phyloP scores from a whole-genome alignment of 1,284 basidiomycete species.

The Trichosporon inkin region DNA sequence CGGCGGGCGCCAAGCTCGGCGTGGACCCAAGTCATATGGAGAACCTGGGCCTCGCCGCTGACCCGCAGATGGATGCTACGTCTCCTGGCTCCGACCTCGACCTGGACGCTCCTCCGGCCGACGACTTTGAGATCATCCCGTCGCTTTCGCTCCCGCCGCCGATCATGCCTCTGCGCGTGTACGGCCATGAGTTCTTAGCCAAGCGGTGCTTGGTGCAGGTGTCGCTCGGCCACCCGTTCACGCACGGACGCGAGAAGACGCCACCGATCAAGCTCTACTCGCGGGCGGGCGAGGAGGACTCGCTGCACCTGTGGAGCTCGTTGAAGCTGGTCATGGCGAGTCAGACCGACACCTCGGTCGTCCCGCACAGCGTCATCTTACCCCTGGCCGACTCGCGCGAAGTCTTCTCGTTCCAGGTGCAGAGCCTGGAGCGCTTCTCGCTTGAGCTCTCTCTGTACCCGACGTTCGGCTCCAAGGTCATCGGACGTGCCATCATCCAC shows the following conservation, averaged over 20 bases:
- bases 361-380: constrained; percentile 81
- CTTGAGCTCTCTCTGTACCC: constrained; percentile 95
- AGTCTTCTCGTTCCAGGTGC: constrained; percentile 85
- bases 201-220: constrained; percentile 83
- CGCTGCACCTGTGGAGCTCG: constrained; percentile 58
- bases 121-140: constrained; percentile 77
- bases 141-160: constrained; percentile 91
- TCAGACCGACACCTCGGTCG: constrained; percentile 71
- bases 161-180: constrained; percentile 71
- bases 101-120: constrained; percentile 51
- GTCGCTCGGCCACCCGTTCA: constrained; percentile 67
- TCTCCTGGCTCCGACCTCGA: constrained; percentile 60
- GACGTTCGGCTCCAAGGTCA: constrained; percentile 96
- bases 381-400: constrained; percentile 76
- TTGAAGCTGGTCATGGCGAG: constrained; percentile 91
- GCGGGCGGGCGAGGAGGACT: constrained; percentile 45
- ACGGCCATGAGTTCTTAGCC: constrained; percentile 61
- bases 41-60: constrained; percentile 44
- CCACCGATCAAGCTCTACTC: constrained; percentile 56
- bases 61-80: constrained; percentile 47
- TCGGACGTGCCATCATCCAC: constrained; percentile 85
- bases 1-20: constrained; percentile 52
- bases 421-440: constrained; percentile 65
- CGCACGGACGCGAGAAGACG: constrained; percentile 36
- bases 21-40: constrained; percentile 29